Evolutionary conservation across 139 green algal genomes (phyloP), one percentile per base, ranked within the genome.

Genomic region (Desmodesmus armatus): DNA sequence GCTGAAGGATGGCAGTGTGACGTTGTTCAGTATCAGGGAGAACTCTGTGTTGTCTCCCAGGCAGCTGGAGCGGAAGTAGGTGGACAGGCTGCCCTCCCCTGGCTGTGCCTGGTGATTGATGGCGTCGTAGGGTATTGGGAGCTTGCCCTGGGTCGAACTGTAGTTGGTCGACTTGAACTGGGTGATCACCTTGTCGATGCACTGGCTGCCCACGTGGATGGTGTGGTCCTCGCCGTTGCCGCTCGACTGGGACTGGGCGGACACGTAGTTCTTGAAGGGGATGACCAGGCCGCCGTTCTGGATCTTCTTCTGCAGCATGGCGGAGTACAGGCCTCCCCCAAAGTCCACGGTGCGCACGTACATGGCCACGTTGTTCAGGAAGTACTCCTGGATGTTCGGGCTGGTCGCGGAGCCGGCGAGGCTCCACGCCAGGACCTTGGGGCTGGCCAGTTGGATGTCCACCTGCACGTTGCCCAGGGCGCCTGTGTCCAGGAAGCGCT

Each of bases 401-500:
- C 13, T 37, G 62, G 25, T 17, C 7, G 7, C 62, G n/a, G 9
- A 6, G 62, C 13, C 25, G 62, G 62, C 29, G 62, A 71, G 62
- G 47, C 9, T 23, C 9, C 13, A 55, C 9, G 13, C 9, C 47
- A 55, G 47, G 13, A 71, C 62, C 62, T 71, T 33, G 62, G 62
- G 62, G 7, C 9, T 11, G 13, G 62, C 62, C 17, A 71, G 25
- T 17, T 71, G 62, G 62, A 71, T 71, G 62, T 71, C 62, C 29
- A 71, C 13, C 62, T 71, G 62, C 62, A 71, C 62, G 6, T 11
- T 71, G n/a, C 62, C 62, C n/a, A 71, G 62, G 62, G 62, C 62
- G 9, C 62, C 62, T 11, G 62, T 71, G 29, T 71, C 62, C 13
- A 71, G 7, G 62, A 71, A 71, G n/a, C 62, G n/a, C 62, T 71